These are phyloP conservation scores for Osmanthus fragrans DNA, from an alignment of 257 asterid species.

Conservation along the genomic window DNA sequence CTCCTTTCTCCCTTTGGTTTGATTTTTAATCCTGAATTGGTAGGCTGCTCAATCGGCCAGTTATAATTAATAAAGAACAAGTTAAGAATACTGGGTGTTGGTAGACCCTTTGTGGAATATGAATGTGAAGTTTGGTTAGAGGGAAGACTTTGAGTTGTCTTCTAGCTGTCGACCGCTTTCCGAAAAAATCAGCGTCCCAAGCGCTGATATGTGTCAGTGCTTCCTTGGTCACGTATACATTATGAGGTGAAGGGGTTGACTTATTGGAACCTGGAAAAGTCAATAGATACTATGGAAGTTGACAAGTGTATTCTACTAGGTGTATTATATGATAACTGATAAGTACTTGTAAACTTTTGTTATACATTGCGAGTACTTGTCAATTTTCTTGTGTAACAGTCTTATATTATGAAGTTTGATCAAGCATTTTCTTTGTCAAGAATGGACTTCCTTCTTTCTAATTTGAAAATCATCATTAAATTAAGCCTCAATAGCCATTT, in stretches of 20 bases:
- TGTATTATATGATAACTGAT: not conserved
- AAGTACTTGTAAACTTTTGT: not conserved
- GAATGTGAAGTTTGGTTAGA: constrained; percentile 20
- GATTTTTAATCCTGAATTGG: not conserved
- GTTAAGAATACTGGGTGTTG: not conserved
- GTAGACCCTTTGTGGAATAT: constrained; percentile 12
- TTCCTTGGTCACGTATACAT: not conserved
- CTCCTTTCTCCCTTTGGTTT: constrained; percentile 7
- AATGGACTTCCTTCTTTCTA: not conserved
- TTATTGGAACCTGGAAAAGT: not conserved
- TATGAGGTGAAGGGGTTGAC: not conserved
- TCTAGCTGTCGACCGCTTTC: not conserved
- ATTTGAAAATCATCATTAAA: not conserved
- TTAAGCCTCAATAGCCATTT: not conserved
- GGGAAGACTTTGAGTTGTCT: not conserved
- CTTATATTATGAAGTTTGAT: not conserved
- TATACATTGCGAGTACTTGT: not conserved
- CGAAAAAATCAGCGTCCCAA: too few species aligned
- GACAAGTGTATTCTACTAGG: not conserved
- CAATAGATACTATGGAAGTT: not conserved
- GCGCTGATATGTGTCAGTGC: not conserved
- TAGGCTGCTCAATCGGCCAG: not conserved
- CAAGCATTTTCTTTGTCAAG: not conserved
- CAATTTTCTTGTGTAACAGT: not conserved
- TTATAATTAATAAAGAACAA: not conserved